Evolutionary conservation across 495 filamentous ascomycete species (phyloP), one percentile per base, ranked within the genome.

Genomic region (Astrocystis sublimbata): DNA sequence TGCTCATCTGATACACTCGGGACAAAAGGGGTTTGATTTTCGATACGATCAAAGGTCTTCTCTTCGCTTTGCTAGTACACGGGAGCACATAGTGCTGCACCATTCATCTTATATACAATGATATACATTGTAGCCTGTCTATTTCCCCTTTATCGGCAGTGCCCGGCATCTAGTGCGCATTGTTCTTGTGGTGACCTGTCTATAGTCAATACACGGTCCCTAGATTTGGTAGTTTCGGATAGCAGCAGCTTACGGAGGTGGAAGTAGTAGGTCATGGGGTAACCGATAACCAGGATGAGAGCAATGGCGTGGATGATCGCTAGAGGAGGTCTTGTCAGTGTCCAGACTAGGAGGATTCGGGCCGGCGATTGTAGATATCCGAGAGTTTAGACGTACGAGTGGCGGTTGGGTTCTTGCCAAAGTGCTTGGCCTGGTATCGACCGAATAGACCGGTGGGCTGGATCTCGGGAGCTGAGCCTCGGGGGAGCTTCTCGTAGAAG

Each of bases 181-280:
- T 92, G 88, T 97, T 96, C 89, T 98, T 98, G 89, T 97, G 92
- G 84, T 97, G 92, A 65, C 93, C 93, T 98, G 67, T 40, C 52
- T 24, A 62, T 19, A 80, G 75, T 74, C 52, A 71, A 60, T 45
- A 66, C 49, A 24, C 47, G 30, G 7, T 13, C 17, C 12, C 8
- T 17, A 17, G 36, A 28, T 60, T 21, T 7, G 23, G 36, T 19
- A 15, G 19, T 15, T 19, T 10, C 19, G 17, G 2, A 31, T 35
- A 3, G 10, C 8, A 35, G 10, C 38, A 59, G 84, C 92, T 75
- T 87, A 98, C 94, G 92, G 66, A 98, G 86, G 79, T 99, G 96
- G 90, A 96, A 98, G 85, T 98, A 98, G 88, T 98, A 98, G 78
- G 94, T 89, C 80, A 97, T 89, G 65, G 89, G 89, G 80, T 99